A percentile compares a stretch with the other conserved stretches of the same genome.
Evolutionary conservation across 352 stramenopile genomes (phyloP).

Genomic region (Phytopythium helicoides): DNA sequence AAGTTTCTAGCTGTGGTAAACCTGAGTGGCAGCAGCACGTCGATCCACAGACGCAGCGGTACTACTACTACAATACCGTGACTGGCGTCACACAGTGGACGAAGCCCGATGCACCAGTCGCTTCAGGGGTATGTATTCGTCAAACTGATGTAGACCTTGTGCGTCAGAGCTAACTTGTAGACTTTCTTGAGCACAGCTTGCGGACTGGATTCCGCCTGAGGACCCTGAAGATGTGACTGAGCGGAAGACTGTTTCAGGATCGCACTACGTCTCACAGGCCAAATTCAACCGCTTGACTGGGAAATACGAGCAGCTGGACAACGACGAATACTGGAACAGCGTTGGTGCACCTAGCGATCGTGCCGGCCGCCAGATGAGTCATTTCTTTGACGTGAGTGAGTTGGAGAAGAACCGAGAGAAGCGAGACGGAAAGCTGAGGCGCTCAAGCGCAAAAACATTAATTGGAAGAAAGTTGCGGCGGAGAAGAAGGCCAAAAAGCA

Average conservation of each 20-base stretch:
- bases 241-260: conserved; percentile 46
- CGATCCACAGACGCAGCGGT: conserved; percentile 73
- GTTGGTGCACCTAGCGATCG: conserved; percentile 60
- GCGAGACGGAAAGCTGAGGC: conserved; percentile 72
- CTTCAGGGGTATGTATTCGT: conserved; percentile 56
- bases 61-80: conserved; percentile 84
- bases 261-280: conserved; percentile 63
- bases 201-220: conserved; percentile 75
- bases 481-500: conserved; percentile 88
- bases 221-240: conserved; percentile 15
- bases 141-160: background rate
- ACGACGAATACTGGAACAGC: conserved; percentile 64
- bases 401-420: conserved; percentile 82
- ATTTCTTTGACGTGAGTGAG: conserved; percentile 81
- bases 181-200: conserved; percentile 35
- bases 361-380: conserved; percentile 79
- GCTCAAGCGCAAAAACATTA: conserved; percentile 82
- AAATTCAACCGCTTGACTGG: conserved; percentile 82
- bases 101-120: conserved; percentile 61
- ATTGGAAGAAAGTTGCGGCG: conserved; percentile 84
- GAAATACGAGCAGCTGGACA: conserved; percentile 68
- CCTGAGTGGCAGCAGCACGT: conserved; percentile 83
- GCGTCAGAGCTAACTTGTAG: background rate
- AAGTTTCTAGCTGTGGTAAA: conserved; percentile 13
- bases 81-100: conserved; percentile 81